Evolutionary conservation across 2,329 filamentous ascomycete genomes (phyloP).

Genomic region (Torrubiella hemipterigena): DNA sequence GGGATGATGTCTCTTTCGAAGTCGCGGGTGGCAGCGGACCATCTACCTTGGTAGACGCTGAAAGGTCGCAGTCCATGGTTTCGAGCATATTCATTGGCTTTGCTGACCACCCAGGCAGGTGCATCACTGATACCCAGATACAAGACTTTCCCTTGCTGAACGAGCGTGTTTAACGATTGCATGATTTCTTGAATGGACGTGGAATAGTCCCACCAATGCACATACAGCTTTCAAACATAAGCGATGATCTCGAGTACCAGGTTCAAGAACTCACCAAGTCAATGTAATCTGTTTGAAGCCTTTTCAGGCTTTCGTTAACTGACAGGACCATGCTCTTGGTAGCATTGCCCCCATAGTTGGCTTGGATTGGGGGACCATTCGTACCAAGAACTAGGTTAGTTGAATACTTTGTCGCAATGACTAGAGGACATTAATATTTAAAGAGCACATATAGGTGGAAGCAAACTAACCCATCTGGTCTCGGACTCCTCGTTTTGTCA

Average conservation of each 20-base stretch:
- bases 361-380: conserved; percentile 28
- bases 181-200: conserved; percentile 54
- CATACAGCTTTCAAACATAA: conserved; percentile 31
- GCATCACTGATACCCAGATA: conserved; percentile 59
- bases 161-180: conserved; percentile 52
- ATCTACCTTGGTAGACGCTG: conserved; percentile 33
- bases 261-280: conserved; percentile 44
- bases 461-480: conserved; percentile 46
- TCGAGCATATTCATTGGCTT: conserved; percentile 57
- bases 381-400: conserved; percentile 40
- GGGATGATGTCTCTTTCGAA: conserved; percentile 31
- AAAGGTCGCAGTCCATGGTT: conserved; percentile 60
- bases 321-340: conserved; percentile 48
- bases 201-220: conserved; percentile 59
- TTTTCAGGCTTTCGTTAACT: conserved; percentile 42
- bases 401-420: conserved; percentile 59
- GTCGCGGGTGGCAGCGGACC: conserved; percentile 25
- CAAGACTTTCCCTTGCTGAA: conserved; percentile 46
- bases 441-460: background rate
- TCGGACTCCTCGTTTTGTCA: conserved; percentile 49
- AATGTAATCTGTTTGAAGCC: conserved; percentile 56
- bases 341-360: conserved; percentile 46
- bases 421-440: conserved; percentile 16
- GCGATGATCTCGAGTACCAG: background rate
- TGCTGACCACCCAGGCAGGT: conserved; percentile 57